Conservation (phyloP, 495 filamentous ascomycete species). For the Xylaria longipes region DNA sequence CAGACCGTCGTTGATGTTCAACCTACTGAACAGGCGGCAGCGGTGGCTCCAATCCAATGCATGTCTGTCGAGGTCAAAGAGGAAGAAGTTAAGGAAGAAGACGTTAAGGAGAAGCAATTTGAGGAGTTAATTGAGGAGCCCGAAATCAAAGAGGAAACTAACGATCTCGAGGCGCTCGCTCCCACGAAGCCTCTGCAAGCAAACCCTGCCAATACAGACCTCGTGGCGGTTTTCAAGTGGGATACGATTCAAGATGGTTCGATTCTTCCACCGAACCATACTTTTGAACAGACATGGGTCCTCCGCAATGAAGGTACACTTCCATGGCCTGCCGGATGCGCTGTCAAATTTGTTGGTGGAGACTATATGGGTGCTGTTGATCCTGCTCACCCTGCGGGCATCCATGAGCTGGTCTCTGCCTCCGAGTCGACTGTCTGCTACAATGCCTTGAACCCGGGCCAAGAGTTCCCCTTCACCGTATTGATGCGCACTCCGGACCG, state of each 20-base stretch:
- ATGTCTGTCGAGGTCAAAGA: background rate
- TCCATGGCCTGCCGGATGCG: conserved; percentile 87
- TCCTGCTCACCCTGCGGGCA: conserved; percentile 73
- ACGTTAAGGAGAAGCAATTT: too few species aligned
- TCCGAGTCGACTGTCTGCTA: conserved; percentile 82
- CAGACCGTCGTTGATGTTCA: conserved; percentile 77
- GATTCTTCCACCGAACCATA: conserved; percentile 65
- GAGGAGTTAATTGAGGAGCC: conserved; percentile 35
- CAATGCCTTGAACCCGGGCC: conserved; percentile 69
- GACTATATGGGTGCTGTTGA: conserved; percentile 95
- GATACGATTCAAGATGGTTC: conserved; percentile 83
- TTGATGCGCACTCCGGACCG: conserved; percentile 78
- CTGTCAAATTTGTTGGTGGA: conserved; percentile 88
- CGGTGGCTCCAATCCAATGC: conserved; percentile 7
- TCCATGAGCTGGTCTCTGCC: conserved; percentile 71
- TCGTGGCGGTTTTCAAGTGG: conserved; percentile 77
- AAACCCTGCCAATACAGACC: conserved; percentile 41
- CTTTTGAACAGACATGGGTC: conserved; percentile 92
- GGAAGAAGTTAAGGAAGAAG: background rate
- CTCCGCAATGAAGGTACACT: conserved; percentile 81
- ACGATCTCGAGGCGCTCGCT: background rate
- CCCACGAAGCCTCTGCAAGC: conserved; percentile 12
- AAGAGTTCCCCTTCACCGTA: conserved; percentile 82
- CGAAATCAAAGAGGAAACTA: conserved; percentile 39
- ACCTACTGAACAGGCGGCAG: conserved; percentile 53